Percentiles rank a stretch among this genome's conserved stretches.
These are phyloP conservation scores for Venturiaceae sp. DNA, from an alignment of 2,329 filamentous ascomycete species.

Conservation along the genomic window DNA sequence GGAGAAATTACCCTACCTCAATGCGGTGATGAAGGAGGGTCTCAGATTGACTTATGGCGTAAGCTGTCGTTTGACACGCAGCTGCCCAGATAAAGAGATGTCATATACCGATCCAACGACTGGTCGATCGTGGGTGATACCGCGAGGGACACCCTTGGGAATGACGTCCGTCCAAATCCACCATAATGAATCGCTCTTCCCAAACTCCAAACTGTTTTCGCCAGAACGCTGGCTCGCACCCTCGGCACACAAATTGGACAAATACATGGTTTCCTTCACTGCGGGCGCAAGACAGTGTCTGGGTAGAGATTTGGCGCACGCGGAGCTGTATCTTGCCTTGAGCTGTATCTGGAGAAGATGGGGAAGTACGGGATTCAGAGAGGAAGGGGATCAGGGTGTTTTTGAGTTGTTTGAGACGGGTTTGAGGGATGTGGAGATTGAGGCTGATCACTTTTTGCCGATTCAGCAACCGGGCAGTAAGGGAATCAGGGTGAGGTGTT, in stretches of 20 bases:
- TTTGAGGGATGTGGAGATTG: slow-evolving; percentile 15
- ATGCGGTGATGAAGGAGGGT: slow-evolving; percentile 1
- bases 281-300: slow-evolving; percentile 56
- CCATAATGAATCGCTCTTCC: slow-evolving; percentile 10
- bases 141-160: slow-evolving; percentile 9
- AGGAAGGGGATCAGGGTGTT: slow-evolving; percentile 6
- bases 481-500: background rate
- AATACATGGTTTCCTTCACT: slow-evolving; percentile 55
- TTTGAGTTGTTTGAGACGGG: slow-evolving; percentile 19
- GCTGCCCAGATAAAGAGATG: slow-evolving; percentile 13
- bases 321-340: slow-evolving; percentile 24
- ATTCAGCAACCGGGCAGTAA: background rate
- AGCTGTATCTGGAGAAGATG: slow-evolving; percentile 13
- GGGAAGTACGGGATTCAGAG: background rate
- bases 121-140: slow-evolving; percentile 5
- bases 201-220: slow-evolving; percentile 6
- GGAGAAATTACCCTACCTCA: slow-evolving; percentile 1
- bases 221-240: slow-evolving; percentile 46
- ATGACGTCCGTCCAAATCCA: slow-evolving; percentile 22
- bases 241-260: slow-evolving; percentile 27
- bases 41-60: slow-evolving; percentile 17
- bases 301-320: slow-evolving; percentile 39
- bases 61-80: slow-evolving; percentile 13
- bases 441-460: background rate
- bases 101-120: slow-evolving; percentile 3